Percentiles rank a stretch among this genome's conserved stretches.
These are phyloP conservation scores for Selaginella tamariscina DNA, from an alignment of 75 land plant species.

Conservation along the genomic window DNA sequence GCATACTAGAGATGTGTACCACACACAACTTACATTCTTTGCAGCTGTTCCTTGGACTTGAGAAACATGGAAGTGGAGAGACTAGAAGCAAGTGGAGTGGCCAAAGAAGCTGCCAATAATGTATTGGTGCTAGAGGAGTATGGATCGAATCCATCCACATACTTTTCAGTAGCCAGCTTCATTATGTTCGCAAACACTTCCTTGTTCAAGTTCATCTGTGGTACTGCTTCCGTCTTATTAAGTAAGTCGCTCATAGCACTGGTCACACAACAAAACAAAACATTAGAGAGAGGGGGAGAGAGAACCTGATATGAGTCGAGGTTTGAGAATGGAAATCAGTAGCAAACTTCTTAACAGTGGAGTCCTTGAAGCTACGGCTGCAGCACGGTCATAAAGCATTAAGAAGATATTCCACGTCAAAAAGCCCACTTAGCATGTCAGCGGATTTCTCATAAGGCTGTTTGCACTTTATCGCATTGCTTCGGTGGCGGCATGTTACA, in stretches of 20 bases:
- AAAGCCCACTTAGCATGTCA: background rate
- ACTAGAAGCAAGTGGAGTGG: background rate
- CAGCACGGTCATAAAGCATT: background rate
- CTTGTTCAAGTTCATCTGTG: background rate
- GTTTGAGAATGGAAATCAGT: background rate
- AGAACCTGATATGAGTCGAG: background rate
- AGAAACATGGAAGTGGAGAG: background rate
- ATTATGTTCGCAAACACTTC: background rate
- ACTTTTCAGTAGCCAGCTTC: background rate
- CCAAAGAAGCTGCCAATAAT: background rate
- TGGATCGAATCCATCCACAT: background rate
- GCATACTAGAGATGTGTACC: background rate
- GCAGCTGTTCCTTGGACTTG: background rate
- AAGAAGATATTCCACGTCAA: background rate
- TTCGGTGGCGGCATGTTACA: too few relatives aligned
- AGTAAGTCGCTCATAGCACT: background rate
- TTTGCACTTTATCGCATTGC: too few relatives aligned
- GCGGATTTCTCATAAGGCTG: background rate
- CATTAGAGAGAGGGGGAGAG: background rate
- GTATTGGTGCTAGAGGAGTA: background rate
- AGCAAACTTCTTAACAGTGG: background rate
- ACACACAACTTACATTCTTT: background rate
- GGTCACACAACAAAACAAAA: background rate
- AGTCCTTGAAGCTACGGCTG: background rate
- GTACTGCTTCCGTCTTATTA: background rate